Evolutionary conservation across 345 rosid genomes (phyloP), one percentile per base, ranked within the genome.

Genomic region (Euphorbia peplus): DNA sequence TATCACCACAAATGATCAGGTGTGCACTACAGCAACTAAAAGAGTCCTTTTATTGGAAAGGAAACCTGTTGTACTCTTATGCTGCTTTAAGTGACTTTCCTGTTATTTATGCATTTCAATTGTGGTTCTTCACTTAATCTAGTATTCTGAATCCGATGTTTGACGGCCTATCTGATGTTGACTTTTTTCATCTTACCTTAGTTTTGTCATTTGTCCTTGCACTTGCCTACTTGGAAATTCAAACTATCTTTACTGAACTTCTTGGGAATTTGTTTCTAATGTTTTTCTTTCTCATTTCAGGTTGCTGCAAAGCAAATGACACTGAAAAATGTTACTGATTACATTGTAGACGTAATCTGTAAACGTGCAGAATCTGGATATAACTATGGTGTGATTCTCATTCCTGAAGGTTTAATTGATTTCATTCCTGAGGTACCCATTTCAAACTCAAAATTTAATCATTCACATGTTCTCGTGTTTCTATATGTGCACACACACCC

Each of bases 361-460:
- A 91, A 87, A 74, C 93, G 98, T 24, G 80, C 87, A 15, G 82
- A 75, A 58, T 76, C 74, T 68, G 93, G 92, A 61, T 91, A 87
- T 76, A 91, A 91, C 73, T 91, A 95, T 25, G 99, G 99, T 66
- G 99, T 91, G 72, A 76, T 91, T 64, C 97, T 95, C 69, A 81
- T 95, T 73, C 99, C 98, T 13, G 99, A 95, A 88, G 99, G 99
- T 77, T 85, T 95, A 44, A 95, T 95, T 73, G 99, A 95, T 74
- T 95, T 95, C 81, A 91, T 95, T 76, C 99, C 99, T 11, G 95
- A 95, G 99, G 98, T 90, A 80, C 16, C 25, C 18, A 8, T 64
- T 67, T 22, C 19, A 42, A 39, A 70, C 29, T 5, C 60, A 53
- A 18, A 21, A 25, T 26, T 5, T 35, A 13, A 18, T 25, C 4